Conservation (phyloP, 1,139 yeast genomes). For the Zygosaccharomyces pseudobailii region DNA sequence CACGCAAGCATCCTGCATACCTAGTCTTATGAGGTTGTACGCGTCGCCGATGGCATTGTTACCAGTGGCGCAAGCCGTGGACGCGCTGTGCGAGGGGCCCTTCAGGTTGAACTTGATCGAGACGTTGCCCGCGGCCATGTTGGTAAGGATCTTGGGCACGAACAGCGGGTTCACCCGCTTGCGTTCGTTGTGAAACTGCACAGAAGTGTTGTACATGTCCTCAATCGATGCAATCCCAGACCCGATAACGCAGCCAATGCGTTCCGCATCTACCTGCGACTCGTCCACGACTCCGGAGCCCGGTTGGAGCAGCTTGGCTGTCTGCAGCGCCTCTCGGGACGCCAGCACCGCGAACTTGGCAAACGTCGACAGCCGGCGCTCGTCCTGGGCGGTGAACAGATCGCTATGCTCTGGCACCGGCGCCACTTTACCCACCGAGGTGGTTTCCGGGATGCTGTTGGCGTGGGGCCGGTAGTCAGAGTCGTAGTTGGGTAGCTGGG, state of each 20-base stretch:
- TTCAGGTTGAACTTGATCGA: constrained; percentile 69
- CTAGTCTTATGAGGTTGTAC: constrained; percentile 67
- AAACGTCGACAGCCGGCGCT: constrained; percentile 62
- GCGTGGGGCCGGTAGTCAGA: constrained; percentile 40
- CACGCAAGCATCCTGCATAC: constrained; percentile 79
- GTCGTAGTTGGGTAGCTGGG: constrained; percentile 44
- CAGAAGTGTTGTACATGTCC: constrained; percentile 62
- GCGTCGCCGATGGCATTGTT: constrained; percentile 94
- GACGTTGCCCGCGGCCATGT: constrained; percentile 94
- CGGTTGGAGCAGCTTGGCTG: constrained; percentile 42
- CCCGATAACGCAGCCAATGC: constrained; percentile 76
- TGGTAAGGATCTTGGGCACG: constrained; percentile 75
- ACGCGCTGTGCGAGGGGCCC: constrained; percentile 85
- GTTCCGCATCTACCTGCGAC: constrained; percentile 31
- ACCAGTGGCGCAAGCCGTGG: constrained; percentile 98
- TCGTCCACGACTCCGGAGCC: constrained; percentile 18
- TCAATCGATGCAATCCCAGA: constrained; percentile 90
- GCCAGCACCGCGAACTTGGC: constrained; percentile 79
- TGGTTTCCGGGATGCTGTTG: constrained; percentile 52
- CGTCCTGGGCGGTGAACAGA: constrained; percentile 29
- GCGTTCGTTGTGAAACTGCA: constrained; percentile 52
- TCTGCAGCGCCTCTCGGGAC: constrained; percentile 67
- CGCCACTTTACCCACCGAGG: constrained; percentile 41
- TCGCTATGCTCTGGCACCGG: constrained; percentile 34
- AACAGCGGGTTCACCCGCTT: constrained; percentile 78